Base-by-base conservation (phyloP, 208 protist species). In the Porcisia hertigi region DNA sequence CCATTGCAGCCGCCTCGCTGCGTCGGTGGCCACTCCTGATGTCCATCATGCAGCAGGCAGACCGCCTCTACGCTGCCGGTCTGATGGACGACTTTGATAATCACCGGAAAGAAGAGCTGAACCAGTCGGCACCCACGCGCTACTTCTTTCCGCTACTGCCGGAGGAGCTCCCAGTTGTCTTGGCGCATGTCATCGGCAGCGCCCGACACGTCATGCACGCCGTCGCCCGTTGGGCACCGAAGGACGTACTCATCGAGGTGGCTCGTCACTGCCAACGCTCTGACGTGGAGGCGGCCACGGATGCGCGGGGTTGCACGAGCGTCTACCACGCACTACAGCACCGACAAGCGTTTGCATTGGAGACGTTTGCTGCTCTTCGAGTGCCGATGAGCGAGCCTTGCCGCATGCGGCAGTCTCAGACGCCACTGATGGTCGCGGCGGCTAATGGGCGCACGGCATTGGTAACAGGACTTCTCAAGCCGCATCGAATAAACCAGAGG, bases 361-460 rank as follows among this genome's bases (percentile, higher is more conserved):
- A 93, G 41, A 83, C 85, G 6, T 86, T 96, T 30, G 71, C 66
- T 0, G 75, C 77, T 43, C 82, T 94, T 71, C 83, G 84, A 53
- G 65, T 96, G 45, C 88, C 88, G 11, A 69, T 88, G 62, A 79
- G 73, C 53, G 59, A 73, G 3, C 76, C 71, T 23, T 96, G 92
- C 77, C 82, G 83, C 79, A 83, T 69, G 41, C 69, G 73, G 23
- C 76, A 81, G 34, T 67, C 69, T 30, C 92, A 91, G 58, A 96
- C 92, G 25, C 86, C 88, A 23, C 84, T 96, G 53, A 94, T 94
- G 90, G 82, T 93, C 62, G 88, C 90, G 41, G 83, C 84, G 30
- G 71, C 72, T 53, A 53, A 72, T 30, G 92, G 92, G 8, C 55
- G 80, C 58, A 54, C 86, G 63, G 54, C 55, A 7, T 30, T 87